A percentile compares a stretch with the other conserved stretches of the same genome.
phyloP scores from a whole-genome alignment of 139 green algal species.

The Chlamydomonas eustigma region DNA sequence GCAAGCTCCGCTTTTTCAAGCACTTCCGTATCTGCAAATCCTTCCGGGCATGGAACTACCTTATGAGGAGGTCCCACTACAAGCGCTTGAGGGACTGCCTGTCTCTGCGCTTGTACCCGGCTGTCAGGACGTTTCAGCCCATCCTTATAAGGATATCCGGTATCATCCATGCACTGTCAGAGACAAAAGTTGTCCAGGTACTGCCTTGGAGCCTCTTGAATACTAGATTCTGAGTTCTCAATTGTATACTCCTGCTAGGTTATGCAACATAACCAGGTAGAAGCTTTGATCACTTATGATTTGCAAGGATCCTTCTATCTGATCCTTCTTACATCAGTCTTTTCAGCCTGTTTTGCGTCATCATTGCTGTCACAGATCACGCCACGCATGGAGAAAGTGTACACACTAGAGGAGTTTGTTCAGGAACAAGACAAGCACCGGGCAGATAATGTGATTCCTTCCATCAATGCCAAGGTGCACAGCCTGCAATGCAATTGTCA shows the following conservation, averaged over 20 bases:
- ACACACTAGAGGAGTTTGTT: constrained; percentile 37
- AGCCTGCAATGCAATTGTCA: too few species aligned
- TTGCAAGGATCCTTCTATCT: too few species aligned
- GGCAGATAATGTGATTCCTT: constrained; percentile 3
- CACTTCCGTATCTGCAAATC: constrained; percentile 22
- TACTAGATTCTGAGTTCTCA: too few species aligned
- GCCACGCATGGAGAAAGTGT: constrained; percentile 25
- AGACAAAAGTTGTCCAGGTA: constrained; percentile 26
- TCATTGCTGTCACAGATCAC: constrained; percentile 39
- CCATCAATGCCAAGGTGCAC: constrained; percentile 10
- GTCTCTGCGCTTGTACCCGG: not conserved
- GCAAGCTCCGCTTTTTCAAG: constrained; percentile 40
- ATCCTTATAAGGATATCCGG: not conserved
- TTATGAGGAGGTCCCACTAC: constrained; percentile 14
- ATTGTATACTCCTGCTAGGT: too few species aligned
- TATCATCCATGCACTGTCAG: constrained; percentile 14
- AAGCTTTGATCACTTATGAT: too few species aligned
- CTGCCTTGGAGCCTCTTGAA: too few species aligned
- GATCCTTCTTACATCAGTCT: too few species aligned
- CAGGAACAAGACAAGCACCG: constrained; percentile 28
- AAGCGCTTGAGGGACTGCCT: not conserved
- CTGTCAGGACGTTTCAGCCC: constrained; percentile 22
- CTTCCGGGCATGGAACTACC: constrained; percentile 23
- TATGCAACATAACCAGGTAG: too few species aligned
- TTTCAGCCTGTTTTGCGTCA: too few species aligned